Base-by-base conservation (phyloP, 352 stramenopile genomes). In the Pythium oligandrum region DNA sequence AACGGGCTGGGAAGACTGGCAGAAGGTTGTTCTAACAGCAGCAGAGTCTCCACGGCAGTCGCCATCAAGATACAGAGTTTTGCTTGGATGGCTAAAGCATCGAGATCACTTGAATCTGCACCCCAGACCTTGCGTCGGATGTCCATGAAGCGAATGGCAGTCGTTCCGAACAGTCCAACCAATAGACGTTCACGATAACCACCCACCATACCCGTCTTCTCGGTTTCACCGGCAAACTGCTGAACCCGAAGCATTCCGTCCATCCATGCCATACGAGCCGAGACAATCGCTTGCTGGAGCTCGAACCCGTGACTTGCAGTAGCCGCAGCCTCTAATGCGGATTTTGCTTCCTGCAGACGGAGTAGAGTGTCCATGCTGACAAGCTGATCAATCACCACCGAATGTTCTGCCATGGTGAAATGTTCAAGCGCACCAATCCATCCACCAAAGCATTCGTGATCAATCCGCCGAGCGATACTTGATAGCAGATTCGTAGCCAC, bases 371-470 rank as follows among this genome's bases (percentile, higher is more conserved):
- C 51, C 35, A 79, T 39, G 0, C 64, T 58, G 3, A 72, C 62
- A 26, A 35, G 54, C 32, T 38, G 45, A n/a, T 65, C 54, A 31
- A 11, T 54, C 40, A 40, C 38, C 44, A 79, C 57, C n/a, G 52
- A 45, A 10, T 55, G 64, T 48, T 75, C 70, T 4, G 71, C 64
- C 58, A 75, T 48, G 48, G 61, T 70, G 38, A 79, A 42, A 1
- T 44, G 64, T 6, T 55, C 42, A 12, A 85, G 49, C 17, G 67
- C 71, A 32, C 63, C 48, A 6, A 85, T 31, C 74, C 74, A 85
- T 7, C 71, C 64, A 30, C 71, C 70, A 65, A 76, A 80, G 40
- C 61, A 74, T 43, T 82, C 71, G 31, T 66, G 69, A 26, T 78
- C 69, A 8, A 57, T 31, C 10, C 50, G 59, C 4, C 39, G 48